Conservation (phyloP, 345 rosid genomes). For the Camelina hispida region DNA sequence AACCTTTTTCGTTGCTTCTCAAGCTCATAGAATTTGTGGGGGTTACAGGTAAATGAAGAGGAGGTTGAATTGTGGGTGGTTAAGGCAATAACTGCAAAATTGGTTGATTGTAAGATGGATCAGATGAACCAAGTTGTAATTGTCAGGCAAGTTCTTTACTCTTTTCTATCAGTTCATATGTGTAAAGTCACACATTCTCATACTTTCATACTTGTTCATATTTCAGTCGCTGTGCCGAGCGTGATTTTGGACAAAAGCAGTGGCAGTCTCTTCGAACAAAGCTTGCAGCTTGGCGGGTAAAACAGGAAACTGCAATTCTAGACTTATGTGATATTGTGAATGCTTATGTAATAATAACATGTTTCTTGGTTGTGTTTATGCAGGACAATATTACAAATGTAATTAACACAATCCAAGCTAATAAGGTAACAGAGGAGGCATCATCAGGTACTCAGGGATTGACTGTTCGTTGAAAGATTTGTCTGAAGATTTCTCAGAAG, state of each 20-base stretch:
- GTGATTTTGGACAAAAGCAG: slow-evolving; percentile 70
- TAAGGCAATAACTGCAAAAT: slow-evolving; percentile 80
- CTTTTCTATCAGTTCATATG: neutral
- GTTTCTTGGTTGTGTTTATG: slow-evolving; percentile 22
- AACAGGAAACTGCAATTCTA: neutral
- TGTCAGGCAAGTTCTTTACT: slow-evolving; percentile 60
- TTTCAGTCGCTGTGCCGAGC: slow-evolving; percentile 66
- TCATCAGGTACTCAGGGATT: slow-evolving; percentile 53
- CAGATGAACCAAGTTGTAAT: slow-evolving; percentile 85
- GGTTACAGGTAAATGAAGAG: slow-evolving; percentile 69
- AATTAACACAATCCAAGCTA: slow-evolving; percentile 73
- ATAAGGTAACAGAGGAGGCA: slow-evolving; percentile 72
- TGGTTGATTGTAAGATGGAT: slow-evolving; percentile 85
- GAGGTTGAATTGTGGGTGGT: slow-evolving; percentile 91
- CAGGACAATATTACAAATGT: slow-evolving; percentile 68
- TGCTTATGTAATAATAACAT: neutral
- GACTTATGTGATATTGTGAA: neutral
- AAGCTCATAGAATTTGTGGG: neutral
- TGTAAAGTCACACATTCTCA: slow-evolving; percentile 8
- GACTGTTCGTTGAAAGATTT: slow-evolving; percentile 50
- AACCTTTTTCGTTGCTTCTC: neutral
- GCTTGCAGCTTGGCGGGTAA: slow-evolving; percentile 81
- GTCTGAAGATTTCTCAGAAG: neutral
- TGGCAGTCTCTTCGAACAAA: slow-evolving; percentile 74
- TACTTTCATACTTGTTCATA: slow-evolving; percentile 21